Evolutionary conservation across 2,329 filamentous ascomycete species (phyloP).

Genomic region (Teratosphaeria pseudoeucalypti): DNA sequence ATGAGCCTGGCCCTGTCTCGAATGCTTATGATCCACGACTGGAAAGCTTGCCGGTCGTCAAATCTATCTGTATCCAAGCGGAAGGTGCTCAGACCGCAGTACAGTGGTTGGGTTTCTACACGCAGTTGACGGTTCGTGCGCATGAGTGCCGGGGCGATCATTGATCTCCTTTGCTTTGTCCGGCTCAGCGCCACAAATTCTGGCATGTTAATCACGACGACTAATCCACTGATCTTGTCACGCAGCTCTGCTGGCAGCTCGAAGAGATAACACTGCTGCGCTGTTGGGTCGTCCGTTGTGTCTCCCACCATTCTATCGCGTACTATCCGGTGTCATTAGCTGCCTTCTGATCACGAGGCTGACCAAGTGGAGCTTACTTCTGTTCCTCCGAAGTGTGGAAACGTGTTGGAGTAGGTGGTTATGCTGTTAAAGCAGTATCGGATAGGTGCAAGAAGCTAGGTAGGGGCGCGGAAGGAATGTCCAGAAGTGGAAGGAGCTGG

Average conservation of each 20-base stretch:
- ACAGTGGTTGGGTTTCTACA: background rate
- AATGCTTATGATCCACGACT: background rate
- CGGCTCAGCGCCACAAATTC: background rate
- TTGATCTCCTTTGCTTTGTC: background rate
- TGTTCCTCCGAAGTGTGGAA: no score
- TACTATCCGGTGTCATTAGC: background rate
- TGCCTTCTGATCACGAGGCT: background rate
- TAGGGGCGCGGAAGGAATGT: no score
- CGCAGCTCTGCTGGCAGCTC: background rate
- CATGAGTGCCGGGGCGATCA: background rate
- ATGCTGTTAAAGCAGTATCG: no score
- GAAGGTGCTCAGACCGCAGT: background rate
- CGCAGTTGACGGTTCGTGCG: background rate
- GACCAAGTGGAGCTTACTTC: background rate
- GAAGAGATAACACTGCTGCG: background rate
- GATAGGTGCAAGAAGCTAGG: no score
- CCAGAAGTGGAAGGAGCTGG: no score
- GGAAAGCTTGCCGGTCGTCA: background rate
- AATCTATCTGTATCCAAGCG: background rate
- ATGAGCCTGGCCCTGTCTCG: background rate
- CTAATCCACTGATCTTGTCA: background rate
- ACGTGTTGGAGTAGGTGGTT: no score
- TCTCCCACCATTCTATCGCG: background rate
- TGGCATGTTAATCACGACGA: background rate
- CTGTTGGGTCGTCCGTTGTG: background rate